phyloP scores from a whole-genome alignment of 164 flowering plant genomes.

The Magnolia sinica region DNA sequence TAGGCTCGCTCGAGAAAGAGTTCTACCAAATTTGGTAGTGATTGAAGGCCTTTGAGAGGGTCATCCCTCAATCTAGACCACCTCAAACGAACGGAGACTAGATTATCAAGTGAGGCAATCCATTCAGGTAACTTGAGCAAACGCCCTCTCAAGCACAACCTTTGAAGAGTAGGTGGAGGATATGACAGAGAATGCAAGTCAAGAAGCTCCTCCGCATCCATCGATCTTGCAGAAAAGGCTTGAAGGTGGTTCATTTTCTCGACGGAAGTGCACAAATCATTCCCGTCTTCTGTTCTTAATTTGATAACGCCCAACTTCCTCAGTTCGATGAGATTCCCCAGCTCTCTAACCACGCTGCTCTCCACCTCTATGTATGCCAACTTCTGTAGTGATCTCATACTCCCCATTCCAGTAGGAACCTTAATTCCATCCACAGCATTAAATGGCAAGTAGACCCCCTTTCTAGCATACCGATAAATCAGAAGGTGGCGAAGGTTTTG shows the following conservation, averaged over 20 bases:
- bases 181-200: constrained; percentile 6
- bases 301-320: constrained; percentile 5
- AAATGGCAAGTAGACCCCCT: neutral
- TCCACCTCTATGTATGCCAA: constrained; percentile 8
- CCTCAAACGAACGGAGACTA: neutral
- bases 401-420: neutral
- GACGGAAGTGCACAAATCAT: constrained; percentile 6
- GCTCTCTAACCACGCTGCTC: neutral
- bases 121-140: constrained; percentile 1
- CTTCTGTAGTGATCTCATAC: constrained; percentile 9
- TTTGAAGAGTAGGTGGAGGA: constrained; percentile 1
- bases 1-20: constrained; percentile 1
- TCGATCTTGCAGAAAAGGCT: neutral
- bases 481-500: constrained; percentile 9
- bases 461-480: neutral
- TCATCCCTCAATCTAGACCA: constrained; percentile 12
- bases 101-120: constrained; percentile 3
- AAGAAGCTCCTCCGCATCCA: neutral
- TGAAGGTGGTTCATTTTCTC: constrained; percentile 6
- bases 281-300: constrained; percentile 3
- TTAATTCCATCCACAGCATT: neutral
- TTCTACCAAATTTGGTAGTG: constrained; percentile 3
- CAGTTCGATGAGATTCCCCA: constrained; percentile 7
- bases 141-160: neutral
- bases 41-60: neutral